A percentile compares a stretch with the other conserved stretches of the same genome.
These are phyloP conservation scores for Striga asiatica DNA, from an alignment of 257 asterid species.

Conservation along the genomic window DNA sequence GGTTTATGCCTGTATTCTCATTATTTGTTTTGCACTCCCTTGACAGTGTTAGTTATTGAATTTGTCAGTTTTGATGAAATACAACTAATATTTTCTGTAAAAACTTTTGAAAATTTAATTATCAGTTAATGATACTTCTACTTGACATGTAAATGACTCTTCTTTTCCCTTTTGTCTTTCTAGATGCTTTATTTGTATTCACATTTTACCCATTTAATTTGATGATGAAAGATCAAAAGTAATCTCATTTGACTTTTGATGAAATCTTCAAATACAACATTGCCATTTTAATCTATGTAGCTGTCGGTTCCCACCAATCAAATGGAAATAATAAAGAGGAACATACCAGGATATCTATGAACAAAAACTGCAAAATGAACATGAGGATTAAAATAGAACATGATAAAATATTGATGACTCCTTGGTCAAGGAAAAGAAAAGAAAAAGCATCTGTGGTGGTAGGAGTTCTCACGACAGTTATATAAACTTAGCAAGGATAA, in stretches of 20 bases:
- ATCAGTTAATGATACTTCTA: not conserved
- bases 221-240: not conserved
- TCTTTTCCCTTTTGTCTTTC: not conserved
- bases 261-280: not conserved
- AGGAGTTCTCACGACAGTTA: no score
- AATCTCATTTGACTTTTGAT: not conserved
- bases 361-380: no score
- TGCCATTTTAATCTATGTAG: no score
- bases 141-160: not conserved
- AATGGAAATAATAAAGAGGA: no score
- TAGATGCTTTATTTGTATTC: not conserved
- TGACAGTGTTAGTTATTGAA: not conserved
- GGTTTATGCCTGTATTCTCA: not conserved
- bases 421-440: not conserved
- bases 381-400: no score
- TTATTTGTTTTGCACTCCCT: not conserved
- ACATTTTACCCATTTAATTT: not conserved
- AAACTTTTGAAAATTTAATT: not conserved
- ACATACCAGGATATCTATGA: no score
- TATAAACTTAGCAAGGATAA: no score
- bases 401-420: not conserved
- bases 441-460: not conserved
- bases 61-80: not conserved
- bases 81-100: not conserved
- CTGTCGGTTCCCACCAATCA: no score